Conservation (phyloP, 495 filamentous ascomycete genomes). For the Penicillium desertorum region DNA sequence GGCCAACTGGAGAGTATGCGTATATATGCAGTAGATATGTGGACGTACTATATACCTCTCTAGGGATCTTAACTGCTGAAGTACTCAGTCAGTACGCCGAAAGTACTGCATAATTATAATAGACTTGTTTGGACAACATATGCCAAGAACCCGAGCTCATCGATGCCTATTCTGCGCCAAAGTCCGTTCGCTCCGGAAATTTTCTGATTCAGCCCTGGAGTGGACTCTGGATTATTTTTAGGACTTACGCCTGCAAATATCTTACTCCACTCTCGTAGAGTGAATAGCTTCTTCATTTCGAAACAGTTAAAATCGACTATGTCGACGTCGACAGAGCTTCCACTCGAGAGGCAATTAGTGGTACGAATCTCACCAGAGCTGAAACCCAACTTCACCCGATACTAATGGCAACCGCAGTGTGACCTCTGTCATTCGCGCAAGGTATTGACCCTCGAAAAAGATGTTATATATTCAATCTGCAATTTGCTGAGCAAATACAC, state of each 20-base stretch:
- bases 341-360: not conserved
- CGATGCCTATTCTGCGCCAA: not conserved
- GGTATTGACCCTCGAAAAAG: constrained; percentile 5
- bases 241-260: not conserved
- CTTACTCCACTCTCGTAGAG: not conserved
- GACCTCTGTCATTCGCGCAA: constrained; percentile 28
- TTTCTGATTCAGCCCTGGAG: not conserved
- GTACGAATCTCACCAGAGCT: not conserved
- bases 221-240: not conserved
- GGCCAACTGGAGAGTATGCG: no score
- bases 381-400: not conserved
- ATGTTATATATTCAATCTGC: not conserved
- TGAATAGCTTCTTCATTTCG: not conserved
- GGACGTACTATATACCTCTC: no score
- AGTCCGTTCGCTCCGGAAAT: not conserved
- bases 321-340: not conserved
- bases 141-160: not conserved
- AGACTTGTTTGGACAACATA: not conserved
- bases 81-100: no score
- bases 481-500: not conserved
- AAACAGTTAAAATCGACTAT: not conserved
- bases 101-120: no score
- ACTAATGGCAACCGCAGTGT: constrained; percentile 17
- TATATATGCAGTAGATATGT: no score
- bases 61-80: no score